These are phyloP conservation scores for Drechslerella coelobrocha DNA, from an alignment of 2,329 filamentous ascomycete genomes.

Conservation along the genomic window DNA sequence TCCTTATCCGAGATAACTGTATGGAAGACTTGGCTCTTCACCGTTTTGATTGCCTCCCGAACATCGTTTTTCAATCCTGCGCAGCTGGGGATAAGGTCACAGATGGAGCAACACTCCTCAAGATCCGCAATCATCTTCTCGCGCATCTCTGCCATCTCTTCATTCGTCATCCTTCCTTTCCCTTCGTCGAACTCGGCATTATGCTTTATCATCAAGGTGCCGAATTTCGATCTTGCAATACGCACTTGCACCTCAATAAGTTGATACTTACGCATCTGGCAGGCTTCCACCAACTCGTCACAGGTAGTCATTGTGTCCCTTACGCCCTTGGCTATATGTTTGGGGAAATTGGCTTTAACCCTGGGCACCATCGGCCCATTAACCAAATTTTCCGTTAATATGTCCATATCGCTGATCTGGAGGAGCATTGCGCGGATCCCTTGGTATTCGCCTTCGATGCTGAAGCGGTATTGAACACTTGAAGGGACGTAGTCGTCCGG, in stretches of 20 bases:
- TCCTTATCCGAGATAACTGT: conserved; percentile 62
- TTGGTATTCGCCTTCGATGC: conserved; percentile 40
- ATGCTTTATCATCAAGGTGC: conserved; percentile 1
- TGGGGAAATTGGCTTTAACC: no score
- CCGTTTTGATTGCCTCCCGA: conserved; percentile 60
- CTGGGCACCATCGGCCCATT: no score
- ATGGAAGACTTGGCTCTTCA: conserved; percentile 62
- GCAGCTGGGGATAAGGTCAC: conserved; percentile 29
- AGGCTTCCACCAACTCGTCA: conserved; percentile 4
- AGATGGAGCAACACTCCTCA: conserved; percentile 30
- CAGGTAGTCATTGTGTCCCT: neutral
- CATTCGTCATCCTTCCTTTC: conserved; percentile 20
- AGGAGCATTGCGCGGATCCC: conserved; percentile 15
- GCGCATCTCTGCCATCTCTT: neutral
- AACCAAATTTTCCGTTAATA: neutral
- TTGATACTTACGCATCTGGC: conserved; percentile 14
- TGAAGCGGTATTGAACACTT: conserved; percentile 35
- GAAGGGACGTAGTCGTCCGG: conserved; percentile 27
- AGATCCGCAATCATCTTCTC: conserved; percentile 47
- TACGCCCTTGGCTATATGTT: no score
- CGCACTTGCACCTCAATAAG: conserved; percentile 27
- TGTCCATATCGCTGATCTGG: conserved; percentile 30
- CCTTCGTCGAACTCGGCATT: conserved; percentile 12
- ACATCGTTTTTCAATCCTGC: conserved; percentile 60
- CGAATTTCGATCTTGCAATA: conserved; percentile 18